Base-by-base conservation (phyloP, 495 filamentous ascomycete species). In the Trichocladium antarcticum region DNA sequence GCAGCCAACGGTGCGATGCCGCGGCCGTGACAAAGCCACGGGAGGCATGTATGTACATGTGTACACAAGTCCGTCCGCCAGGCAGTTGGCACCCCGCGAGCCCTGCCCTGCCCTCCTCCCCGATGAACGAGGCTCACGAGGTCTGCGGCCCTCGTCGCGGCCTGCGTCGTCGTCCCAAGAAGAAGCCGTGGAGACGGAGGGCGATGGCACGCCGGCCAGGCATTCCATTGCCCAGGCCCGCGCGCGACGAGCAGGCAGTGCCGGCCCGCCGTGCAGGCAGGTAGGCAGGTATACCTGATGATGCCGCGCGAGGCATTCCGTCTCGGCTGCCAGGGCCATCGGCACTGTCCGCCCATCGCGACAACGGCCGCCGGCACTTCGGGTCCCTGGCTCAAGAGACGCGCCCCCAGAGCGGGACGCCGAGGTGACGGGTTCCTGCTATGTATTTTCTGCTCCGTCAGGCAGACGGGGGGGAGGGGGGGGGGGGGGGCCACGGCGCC, bases 91-190 rank as follows among this genome's bases (percentile, higher is more conserved):
- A n/a, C n/a, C n/a, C n/a, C n/a, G n/a, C n/a, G n/a, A n/a, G n/a
- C n/a, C n/a, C n/a, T n/a, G n/a, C n/a, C n/a, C n/a, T n/a, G n/a
- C n/a, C n/a, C n/a, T n/a, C 16, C 16, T 10, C 14, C 42, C 42
- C 19, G 31, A 42, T 29, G 31, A 27, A 10, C 31, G 31, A 31
- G 29, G 31, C 47, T 49, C 42, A 31, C 42, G 22, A 16, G 20
- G 3, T 3, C 39, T 42, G 47, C 38, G 38, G 24, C 47, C 38
- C 14, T 29, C 10, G 28, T 28, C 11, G 31, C 47, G 37, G 28
- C 46, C 38, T 24, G 28, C n/a, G 46, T 17, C 16, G 14, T 49
- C 28, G 37, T 34, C 46, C 31, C 6, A 32, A 32, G 45, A 48
- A 19, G 27, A 21, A 37, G 10, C 29, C 22, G 11, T 34, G n/a